Evolutionary conservation across 208 protist species (phyloP).

Genomic region (Acanthamoeba triangularis): DNA sequence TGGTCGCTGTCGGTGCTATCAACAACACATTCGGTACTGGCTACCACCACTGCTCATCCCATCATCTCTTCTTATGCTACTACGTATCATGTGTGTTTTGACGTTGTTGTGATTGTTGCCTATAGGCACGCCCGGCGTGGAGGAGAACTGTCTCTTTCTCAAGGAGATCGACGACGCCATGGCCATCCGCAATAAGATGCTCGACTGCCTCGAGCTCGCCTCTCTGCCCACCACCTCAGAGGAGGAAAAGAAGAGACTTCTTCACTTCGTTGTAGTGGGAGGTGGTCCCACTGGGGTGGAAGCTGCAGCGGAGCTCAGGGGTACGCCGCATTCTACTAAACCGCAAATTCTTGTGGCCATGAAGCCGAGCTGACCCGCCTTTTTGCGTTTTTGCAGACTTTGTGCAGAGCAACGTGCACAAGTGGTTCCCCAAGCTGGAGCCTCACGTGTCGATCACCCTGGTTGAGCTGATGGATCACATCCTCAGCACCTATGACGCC

Average conservation of each 20-base stretch:
- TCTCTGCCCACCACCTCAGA: constrained; percentile 71
- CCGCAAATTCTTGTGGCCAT: not conserved
- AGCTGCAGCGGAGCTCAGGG: constrained; percentile 87
- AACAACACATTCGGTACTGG: constrained; percentile 65
- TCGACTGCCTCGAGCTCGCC: constrained; percentile 84
- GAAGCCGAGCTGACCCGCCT: not conserved
- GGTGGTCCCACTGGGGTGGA: constrained; percentile 92
- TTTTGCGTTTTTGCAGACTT: not conserved
- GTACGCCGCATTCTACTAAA: not conserved
- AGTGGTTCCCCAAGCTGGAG: constrained; percentile 66
- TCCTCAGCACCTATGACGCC: constrained; percentile 64
- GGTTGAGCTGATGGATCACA: constrained; percentile 54
- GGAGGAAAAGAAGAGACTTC: constrained; percentile 75
- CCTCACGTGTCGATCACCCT: constrained; percentile 64
- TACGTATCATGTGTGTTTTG: not conserved
- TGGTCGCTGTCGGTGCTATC: constrained; percentile 60
- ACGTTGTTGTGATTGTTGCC: not conserved
- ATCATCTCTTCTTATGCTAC: not conserved
- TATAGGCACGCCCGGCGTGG: constrained; percentile 83
- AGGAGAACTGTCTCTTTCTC: constrained; percentile 87
- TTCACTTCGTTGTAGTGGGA: constrained; percentile 91
- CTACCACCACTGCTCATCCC: not conserved
- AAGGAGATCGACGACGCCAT: constrained; percentile 87
- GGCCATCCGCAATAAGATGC: constrained; percentile 79
- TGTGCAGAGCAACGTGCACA: constrained; percentile 54